Percentiles rank a stretch among this genome's conserved stretches.
These are phyloP conservation scores for Iris pallida DNA, from an alignment of 116 monocot species.

Conservation along the genomic window DNA sequence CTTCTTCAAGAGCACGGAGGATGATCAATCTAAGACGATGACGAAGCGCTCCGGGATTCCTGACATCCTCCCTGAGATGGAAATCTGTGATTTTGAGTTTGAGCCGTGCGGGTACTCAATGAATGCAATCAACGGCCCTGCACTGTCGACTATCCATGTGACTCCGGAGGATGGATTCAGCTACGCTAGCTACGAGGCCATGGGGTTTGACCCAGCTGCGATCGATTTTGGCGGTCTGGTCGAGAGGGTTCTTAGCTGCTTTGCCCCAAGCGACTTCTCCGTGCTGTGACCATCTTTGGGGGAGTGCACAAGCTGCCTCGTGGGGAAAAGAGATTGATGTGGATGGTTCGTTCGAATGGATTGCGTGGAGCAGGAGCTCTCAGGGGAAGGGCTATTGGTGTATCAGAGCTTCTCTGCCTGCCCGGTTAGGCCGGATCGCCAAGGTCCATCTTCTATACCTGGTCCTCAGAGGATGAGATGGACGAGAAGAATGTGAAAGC, in stretches of 20 bases:
- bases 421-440: constrained; percentile 21
- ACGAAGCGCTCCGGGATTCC: constrained; percentile 58
- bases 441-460: constrained; percentile 34
- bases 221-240: constrained; percentile 22
- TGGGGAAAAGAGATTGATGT: constrained; percentile 37
- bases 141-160: constrained; percentile 73
- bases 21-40: constrained; percentile 42
- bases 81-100: constrained; percentile 82
- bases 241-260: constrained; percentile 61
- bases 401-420: constrained; percentile 55
- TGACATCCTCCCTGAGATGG: constrained; percentile 78
- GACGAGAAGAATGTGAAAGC: constrained; percentile 18
- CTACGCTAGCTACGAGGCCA: constrained; percentile 82
- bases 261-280: constrained; percentile 60
- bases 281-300: constrained; percentile 77
- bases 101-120: constrained; percentile 94
- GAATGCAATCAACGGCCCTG: constrained; percentile 54
- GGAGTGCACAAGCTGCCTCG: constrained; percentile 16
- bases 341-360: constrained; percentile 25
- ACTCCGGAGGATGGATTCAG: constrained; percentile 85
- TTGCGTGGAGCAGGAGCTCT: constrained; percentile 44
- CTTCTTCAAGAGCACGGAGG: constrained; percentile 49
- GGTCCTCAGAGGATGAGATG: constrained; percentile 22
- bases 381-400: constrained; percentile 48
- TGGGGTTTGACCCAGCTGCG: constrained; percentile 49